Evolutionary conservation across 2,329 filamentous ascomycete genomes (phyloP), one percentile per base, ranked within the genome.

Genomic region (Phoma sp.): DNA sequence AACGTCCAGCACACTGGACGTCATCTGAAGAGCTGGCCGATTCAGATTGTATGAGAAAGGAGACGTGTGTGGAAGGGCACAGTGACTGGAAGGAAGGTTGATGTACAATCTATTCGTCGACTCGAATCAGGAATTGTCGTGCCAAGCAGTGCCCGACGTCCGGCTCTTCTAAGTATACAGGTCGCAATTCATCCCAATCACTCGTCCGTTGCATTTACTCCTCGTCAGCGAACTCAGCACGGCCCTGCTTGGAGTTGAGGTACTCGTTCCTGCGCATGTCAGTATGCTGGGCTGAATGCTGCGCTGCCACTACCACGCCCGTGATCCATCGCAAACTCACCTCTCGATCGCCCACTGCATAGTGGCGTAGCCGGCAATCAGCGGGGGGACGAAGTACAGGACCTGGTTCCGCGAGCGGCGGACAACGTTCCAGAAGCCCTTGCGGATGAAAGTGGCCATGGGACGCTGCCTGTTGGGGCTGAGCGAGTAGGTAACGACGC

Each of bases 351-450:
- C 93, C 95, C 95, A 99, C 75, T 90, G 80, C 88, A 98, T 90
- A 64, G 86, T 74, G 74, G 87, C 86, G 82, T 98, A 99, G 65
- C 85, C 92, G 65, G 83, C 77, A 61, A 95, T 69, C 67, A 96
- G 80, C 32, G 93, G 89, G 56, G 95, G 90, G 21, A 88, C 84
- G 78, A 93, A 87, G 85, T 93, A 99, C 67, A 98, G 87, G 66
- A 96, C 87, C 83, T 98, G 95, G 67, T 84, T 78, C 76, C 87
- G 88, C 80, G 89, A 90, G 72, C 95, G 87, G 78, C 95, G 88
- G 85, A 90, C 96, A 69, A 87, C 88, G 86, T 99, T 99, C 88
- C 98, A 98, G 82, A 98, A 80, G 72, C 93, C 93, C 65, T 88
- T 90, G 77, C 93, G 81, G 62, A 84, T 78, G 56, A 88, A 82